phyloP scores from a whole-genome alignment of 371 early-diverging fungal genomes.

The Actinomortierella ambigua region DNA sequence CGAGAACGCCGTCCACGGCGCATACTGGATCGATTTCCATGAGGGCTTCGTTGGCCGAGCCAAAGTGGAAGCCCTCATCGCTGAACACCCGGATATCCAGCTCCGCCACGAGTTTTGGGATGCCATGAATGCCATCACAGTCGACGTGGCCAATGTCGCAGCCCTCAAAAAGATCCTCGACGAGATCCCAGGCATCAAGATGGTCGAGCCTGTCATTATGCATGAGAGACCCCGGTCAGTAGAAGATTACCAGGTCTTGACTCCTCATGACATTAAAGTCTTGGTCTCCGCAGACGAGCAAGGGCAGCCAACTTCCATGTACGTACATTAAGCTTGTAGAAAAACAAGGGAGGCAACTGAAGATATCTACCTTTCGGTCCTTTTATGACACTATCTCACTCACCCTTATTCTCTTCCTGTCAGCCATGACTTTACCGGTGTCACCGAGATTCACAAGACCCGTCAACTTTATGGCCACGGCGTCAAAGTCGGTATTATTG shows the following conservation, averaged over 20 bases:
- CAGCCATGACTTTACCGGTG: slow-evolving; percentile 34
- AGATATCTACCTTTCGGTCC: too few species aligned
- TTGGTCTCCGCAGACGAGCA: too few species aligned
- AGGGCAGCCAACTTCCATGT: too few species aligned
- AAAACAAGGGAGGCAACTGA: too few species aligned
- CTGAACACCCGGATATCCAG: slow-evolving; percentile 24
- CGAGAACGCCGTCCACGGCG: slow-evolving; percentile 33
- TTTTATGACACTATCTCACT: neutral
- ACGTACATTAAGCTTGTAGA: too few species aligned
- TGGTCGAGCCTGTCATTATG: slow-evolving; percentile 28
- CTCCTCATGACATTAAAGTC: too few species aligned
- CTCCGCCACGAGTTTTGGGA: slow-evolving; percentile 43
- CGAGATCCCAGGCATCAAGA: slow-evolving; percentile 25
- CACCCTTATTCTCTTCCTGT: neutral
- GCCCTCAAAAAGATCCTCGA: slow-evolving; percentile 25
- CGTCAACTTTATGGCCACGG: slow-evolving; percentile 34
- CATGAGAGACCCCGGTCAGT: too few species aligned
- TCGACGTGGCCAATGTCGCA: slow-evolving; percentile 17
- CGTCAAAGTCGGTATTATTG: slow-evolving; percentile 39
- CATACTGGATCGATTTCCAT: slow-evolving; percentile 44
- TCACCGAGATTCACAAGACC: slow-evolving; percentile 28
- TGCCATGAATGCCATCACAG: slow-evolving; percentile 24
- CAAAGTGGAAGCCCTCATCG: slow-evolving; percentile 16
- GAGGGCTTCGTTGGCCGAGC: slow-evolving; percentile 25
- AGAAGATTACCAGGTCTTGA: too few species aligned